Evolutionary conservation across 225 moss, liverwort and hornwort genomes (phyloP), one percentile per base, ranked within the genome.

Genomic region (Neckera pumila): DNA sequence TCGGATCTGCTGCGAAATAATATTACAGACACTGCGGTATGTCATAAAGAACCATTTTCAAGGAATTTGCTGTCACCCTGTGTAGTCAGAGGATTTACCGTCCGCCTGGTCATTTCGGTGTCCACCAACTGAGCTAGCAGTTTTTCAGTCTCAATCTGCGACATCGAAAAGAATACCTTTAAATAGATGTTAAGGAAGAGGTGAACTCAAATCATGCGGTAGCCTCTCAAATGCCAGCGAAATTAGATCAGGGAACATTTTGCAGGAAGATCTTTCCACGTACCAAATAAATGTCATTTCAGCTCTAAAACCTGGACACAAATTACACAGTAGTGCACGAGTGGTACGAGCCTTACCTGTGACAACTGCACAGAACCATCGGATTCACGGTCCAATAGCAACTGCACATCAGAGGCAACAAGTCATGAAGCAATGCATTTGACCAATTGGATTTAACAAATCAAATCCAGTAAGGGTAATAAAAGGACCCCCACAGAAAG

Each of bases 301-400:
- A 78, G 87, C 77, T 81, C 61, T 85, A 86, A 57, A 31, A 84
- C 63, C 76, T 81, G 21, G 76, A 86, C 84, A 88, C 73, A 76
- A 47, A 63, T 67, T 76, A 84, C 84, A 78, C 33, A 72, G 66
- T 40, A 63, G 40, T 61, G 38, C 65, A 89, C 58, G 53, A n/a
- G 63, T 66, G 67, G 73, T 67, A 81, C 72, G 38, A 89, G 84
- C 62, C 59, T 87, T 89, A 97, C 98, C 95, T 98, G 98, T 34
- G 98, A 99, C 86, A 99, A 91, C 87, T 99, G 98, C 77, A 99
- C 97, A 89, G 98, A 96, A 82, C 98, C 98, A 86, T 99, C 98
- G 83, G 98, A 97, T 90, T 99, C 98, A 86, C 98, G 94, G 84
- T 99, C 97, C 93, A 99, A 93, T 40, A 97, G 95, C 90, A 99